Base-by-base conservation (phyloP, 495 filamentous ascomycete genomes). In the Pseudomonodictys pantanalensis region DNA sequence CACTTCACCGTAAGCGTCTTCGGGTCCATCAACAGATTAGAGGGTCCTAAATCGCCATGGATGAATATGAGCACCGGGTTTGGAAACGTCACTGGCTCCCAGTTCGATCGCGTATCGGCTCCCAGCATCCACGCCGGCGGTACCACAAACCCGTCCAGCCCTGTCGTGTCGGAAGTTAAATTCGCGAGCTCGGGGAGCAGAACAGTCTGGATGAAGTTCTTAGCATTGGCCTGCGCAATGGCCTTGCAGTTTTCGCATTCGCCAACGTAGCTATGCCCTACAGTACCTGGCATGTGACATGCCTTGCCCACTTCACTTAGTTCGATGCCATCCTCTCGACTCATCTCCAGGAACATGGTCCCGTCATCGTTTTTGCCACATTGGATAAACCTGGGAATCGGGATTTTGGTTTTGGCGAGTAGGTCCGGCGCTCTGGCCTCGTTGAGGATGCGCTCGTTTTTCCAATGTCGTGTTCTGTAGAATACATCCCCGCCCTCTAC, bases 31-130 rank as follows among this genome's bases (percentile, higher is more conserved):
- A 42, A 50, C 20, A 23, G 9, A 23, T 50, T 39, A 23, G 18
- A 22, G 15, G 28, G 45, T 39, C 30, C 55, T 11, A 45, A 18
- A 26, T 50, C 51, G 51, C 51, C 51, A 42, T 55, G 51, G 35
- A 20, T 10, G 22, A 55, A 33, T 11, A 55, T 23, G 12, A 33
- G 43, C n/a, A 43, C 51, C 22, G 28, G 5, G 6, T 23, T 39
- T 10, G 5, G 2, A 15, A 35, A 55, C 17, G 39, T 42, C 22
- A 43, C 43, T 2, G 33, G 9, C 30, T 55, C 22, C 51, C 51
- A 55, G n/a, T 18, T 17, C 15, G 32, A 20, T 26, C 51, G 30
- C 10, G 5, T n/a, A 26, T 33, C 51, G 17, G 15, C 4, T 7
- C 26, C 51, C 18, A 26, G 3, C 22, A 55, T 26, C 51, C 51